Evolutionary conservation across 176 grass and related monocot species (phyloP), one percentile per base, ranked within the genome.

Genomic region (Bothriochloa decipiens): DNA sequence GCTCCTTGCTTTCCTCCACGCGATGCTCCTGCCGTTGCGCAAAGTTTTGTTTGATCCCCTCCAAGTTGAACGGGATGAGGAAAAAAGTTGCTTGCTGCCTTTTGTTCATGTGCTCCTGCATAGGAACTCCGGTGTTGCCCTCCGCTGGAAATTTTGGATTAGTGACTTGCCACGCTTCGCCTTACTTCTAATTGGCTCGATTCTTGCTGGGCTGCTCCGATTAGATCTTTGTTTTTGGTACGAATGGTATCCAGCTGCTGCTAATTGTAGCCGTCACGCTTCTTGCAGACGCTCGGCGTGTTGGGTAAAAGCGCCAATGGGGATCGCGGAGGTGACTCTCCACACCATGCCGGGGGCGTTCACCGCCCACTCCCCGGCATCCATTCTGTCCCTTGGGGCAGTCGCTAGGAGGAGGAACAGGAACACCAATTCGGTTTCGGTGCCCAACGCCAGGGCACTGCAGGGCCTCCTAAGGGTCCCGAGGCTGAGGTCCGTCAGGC

Each of bases 261-360:
- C 82, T 76, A 22, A 84, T 46, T 46, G 3, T 33, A 39, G 46
- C 23, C 4, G 14, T 22, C 33, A 65, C 63, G 15, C 35, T 69
- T 84, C 72, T 68, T 90, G 71, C 90, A 95, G 78, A 81, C 89
- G 64, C 65, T 68, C 16, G 46, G 50, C 82, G 62, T 75, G 78
- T 72, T 67, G 85, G 77, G 76, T 7, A 45, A 68, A n/a, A n/a
- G 75, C 55, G 69, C 82, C 52, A 66, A 82, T 87, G 91, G 94
- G 78, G 75, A 81, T 87, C 80, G 74, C 84, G 70, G 91, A 86
- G 43, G 83, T 75, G 58, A 81, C 84, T 64, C 47, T 90, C 32
- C 82, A 82, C 88, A 63, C 66, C 35, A 84, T 89, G 80, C 68
- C 87, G 55, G 58, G 83, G 57, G 50, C 79, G 67, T 68, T 87